These are phyloP conservation scores for Sesbania bispinosa DNA, from an alignment of 306 rosid species.

Conservation along the genomic window DNA sequence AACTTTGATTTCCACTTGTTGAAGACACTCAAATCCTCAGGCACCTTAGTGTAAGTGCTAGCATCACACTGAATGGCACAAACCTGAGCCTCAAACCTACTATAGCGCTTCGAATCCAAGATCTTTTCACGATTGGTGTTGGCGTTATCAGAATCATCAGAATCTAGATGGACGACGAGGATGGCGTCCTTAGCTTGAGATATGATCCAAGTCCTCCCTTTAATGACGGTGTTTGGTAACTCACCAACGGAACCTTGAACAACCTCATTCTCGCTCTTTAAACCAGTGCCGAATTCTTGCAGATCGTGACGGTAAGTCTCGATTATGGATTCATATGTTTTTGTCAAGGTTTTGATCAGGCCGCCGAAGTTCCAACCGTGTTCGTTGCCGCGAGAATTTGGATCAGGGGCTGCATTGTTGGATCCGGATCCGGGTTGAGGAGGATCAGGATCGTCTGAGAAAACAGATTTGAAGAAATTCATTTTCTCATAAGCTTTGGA, in stretches of 20 bases:
- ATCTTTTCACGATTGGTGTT: slow-evolving; percentile 19
- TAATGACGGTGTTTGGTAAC: slow-evolving; percentile 66
- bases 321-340: slow-evolving; percentile 71
- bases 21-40: slow-evolving; percentile 69
- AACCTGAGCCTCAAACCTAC: slow-evolving; percentile 74
- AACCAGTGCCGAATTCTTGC: slow-evolving; percentile 68
- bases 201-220: slow-evolving; percentile 79
- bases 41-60: slow-evolving; percentile 56
- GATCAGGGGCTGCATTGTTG: slow-evolving; percentile 31
- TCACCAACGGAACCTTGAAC: slow-evolving; percentile 84
- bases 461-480: slow-evolving; percentile 87
- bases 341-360: slow-evolving; percentile 53
- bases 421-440: slow-evolving; percentile 14
- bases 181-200: slow-evolving; percentile 70
- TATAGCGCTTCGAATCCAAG: slow-evolving; percentile 51
- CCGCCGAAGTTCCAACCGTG: slow-evolving; percentile 79
- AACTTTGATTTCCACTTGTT: slow-evolving; percentile 55
- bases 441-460: slow-evolving; percentile 54
- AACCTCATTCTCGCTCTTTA: slow-evolving; percentile 78
- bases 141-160: slow-evolving; percentile 50
- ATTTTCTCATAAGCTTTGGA: too few species aligned
- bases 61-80: slow-evolving; percentile 58
- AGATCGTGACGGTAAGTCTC: slow-evolving; percentile 94
- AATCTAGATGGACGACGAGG: slow-evolving; percentile 52
- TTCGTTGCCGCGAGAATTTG: slow-evolving; percentile 20